Evolutionary conservation across 345 rosid species (phyloP), one percentile per base, ranked within the genome.

Genomic region (Citrus cavaleriei): DNA sequence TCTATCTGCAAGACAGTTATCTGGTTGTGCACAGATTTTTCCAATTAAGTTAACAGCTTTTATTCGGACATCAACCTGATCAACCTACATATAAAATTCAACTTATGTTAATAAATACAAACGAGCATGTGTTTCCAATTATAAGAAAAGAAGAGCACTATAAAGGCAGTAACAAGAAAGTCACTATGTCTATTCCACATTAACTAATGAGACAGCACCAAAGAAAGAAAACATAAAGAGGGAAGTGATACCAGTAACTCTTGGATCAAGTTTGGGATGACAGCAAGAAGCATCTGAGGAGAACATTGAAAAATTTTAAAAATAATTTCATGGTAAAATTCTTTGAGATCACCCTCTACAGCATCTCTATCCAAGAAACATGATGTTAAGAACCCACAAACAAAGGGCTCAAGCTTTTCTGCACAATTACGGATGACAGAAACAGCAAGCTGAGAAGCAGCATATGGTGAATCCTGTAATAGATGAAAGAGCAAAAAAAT

Each of bases 51-150:
- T 90, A 78, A 92, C 89, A 67, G 98, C 97, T 86, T 92, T 95
- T 84, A 92, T 86, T 81, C 98, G 91, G 70, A 90, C 89, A 80
- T 95, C 97, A 46, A 92, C 98, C 86, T 92, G 98, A 88, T 93
- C 97, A 81, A 90, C 85, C 98, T 95, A 84, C 72, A 90, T 61
- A 80, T 59, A 73, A 46, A 46, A 60, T 10, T 19, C 18, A 69
- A 9, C 1, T 46, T 68, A 58, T 32, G 55, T 51, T 51, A 68
- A 18, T 40, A 22, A 35, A 37, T 30, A 68, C 21, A 70, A 6
- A 21, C 2, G 25, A 70, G 38, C 21, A 74, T 49, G 68, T 38
- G 40, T 65, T 76, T 38, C 24, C 21, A 37, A 73, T n/a, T 3
- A 55, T 2, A 62, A 38, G 55, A 73, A 69, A 71, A n/a, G 58